phyloP scores from a whole-genome alignment of 2,329 filamentous ascomycete species.

The Penicillium aurantiogriseum region DNA sequence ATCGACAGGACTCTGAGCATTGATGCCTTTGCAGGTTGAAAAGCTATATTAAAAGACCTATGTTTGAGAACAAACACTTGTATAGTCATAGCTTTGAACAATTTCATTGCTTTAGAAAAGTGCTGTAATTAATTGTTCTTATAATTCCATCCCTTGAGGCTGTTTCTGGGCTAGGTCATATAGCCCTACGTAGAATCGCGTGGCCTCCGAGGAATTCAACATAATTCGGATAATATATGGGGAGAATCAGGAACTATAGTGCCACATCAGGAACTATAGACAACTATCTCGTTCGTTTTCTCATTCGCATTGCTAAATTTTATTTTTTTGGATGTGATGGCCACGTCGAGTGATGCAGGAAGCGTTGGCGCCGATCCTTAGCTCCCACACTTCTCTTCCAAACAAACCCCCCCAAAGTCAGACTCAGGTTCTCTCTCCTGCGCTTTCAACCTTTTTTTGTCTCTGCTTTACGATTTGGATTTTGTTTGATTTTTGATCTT shows the following conservation, averaged over 20 bases:
- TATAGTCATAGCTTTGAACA: background rate
- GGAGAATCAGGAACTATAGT: too few relatives aligned
- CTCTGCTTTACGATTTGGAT: constrained; percentile 1
- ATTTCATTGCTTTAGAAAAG: background rate
- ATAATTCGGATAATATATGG: constrained; percentile 3
- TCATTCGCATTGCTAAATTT: background rate
- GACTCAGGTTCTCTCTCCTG: constrained; percentile 12
- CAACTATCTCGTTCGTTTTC: background rate
- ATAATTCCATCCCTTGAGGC: background rate
- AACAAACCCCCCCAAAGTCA: constrained; percentile 21
- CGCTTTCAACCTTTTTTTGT: constrained; percentile 7
- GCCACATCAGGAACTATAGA: background rate
- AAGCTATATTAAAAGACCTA: background rate
- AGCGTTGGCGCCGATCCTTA: constrained; percentile 25
- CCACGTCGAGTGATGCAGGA: constrained; percentile 25
- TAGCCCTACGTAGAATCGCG: constrained; percentile 10
- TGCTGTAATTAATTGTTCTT: background rate
- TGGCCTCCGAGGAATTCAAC: constrained; percentile 16
- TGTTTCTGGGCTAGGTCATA: constrained; percentile 5
- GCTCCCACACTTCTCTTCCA: constrained; percentile 24
- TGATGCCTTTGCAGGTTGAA: background rate
- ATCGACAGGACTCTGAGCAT: background rate
- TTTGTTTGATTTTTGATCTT: background rate
- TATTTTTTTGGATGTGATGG: constrained; percentile 16
- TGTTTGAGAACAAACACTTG: background rate